phyloP scores from a whole-genome alignment of 805 yeast species.

The Barnettozyma populi region DNA sequence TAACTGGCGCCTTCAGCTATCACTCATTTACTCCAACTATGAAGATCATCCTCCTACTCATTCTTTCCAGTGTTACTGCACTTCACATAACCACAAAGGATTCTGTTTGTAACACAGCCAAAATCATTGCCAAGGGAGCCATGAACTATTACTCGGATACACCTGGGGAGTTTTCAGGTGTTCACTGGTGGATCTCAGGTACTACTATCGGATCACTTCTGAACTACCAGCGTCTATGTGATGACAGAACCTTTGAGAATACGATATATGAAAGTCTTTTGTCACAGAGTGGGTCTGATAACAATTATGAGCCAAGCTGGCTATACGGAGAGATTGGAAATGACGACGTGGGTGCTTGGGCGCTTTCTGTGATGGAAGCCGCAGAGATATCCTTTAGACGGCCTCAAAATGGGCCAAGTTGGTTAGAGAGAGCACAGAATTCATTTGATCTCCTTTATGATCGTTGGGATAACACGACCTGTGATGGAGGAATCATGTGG shows the following conservation, averaged over 20 bases:
- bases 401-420: slow-evolving; percentile 39
- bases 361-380: slow-evolving; percentile 55
- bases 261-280: slow-evolving; percentile 49
- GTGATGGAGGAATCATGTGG: slow-evolving; percentile 69
- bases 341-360: slow-evolving; percentile 73
- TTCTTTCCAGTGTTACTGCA: background rate
- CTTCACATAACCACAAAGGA: slow-evolving; percentile 24
- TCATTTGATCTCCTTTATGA: slow-evolving; percentile 49
- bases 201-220: slow-evolving; percentile 65
- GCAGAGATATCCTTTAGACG: slow-evolving; percentile 53
- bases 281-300: slow-evolving; percentile 37
- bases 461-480: slow-evolving; percentile 51
- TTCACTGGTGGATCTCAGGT: slow-evolving; percentile 91
- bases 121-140: slow-evolving; percentile 53
- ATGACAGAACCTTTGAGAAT: slow-evolving; percentile 57
- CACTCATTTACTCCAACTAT: background rate
- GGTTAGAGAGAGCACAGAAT: slow-evolving; percentile 55
- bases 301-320: slow-evolving; percentile 49
- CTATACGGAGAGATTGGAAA: slow-evolving; percentile 3
- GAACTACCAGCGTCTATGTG: slow-evolving; percentile 68
- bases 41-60: background rate
- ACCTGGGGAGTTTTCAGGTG: slow-evolving; percentile 57
- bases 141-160: slow-evolving; percentile 58
- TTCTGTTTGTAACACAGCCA: slow-evolving; percentile 40
- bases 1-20: background rate